A percentile compares a stretch with the other conserved stretches of the same genome.
Conservation (phyloP, 805 yeast species). For the Ogataea wickerhamii region DNA sequence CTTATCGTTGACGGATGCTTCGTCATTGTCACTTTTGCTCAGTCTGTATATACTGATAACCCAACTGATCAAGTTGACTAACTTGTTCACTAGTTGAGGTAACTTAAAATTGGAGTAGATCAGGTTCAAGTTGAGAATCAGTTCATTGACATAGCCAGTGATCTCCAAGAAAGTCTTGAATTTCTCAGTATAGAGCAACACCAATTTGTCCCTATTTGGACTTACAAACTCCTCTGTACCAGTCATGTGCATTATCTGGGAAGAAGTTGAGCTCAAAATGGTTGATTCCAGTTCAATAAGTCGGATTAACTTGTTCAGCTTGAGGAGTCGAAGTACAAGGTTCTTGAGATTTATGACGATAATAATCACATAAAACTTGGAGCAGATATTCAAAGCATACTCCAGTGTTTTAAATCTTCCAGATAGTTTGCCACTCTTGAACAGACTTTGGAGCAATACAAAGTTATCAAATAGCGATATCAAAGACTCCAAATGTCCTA, state of each 20-base stretch:
- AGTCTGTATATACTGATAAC: conserved; percentile 26
- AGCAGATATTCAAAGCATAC: conserved; percentile 19
- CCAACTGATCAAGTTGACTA: conserved; percentile 30
- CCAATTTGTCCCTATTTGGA: conserved; percentile 16
- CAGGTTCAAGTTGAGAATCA: conserved; percentile 27
- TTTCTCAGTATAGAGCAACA: conserved; percentile 24
- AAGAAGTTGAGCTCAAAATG: conserved; percentile 10
- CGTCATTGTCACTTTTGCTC: conserved; percentile 27
- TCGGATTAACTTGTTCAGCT: conserved; percentile 21
- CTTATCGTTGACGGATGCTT: conserved; percentile 9
- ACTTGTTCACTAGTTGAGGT: conserved; percentile 19
- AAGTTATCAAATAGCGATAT: conserved; percentile 29
- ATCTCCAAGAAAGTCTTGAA: conserved; percentile 26
- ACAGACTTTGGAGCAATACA: conserved; percentile 26
- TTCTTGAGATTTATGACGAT: conserved; percentile 28
- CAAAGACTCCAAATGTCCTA: conserved; percentile 22
- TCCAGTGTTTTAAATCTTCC: conserved; percentile 14
- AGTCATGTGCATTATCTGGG: conserved; percentile 2
- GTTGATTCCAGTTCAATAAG: conserved; percentile 23
- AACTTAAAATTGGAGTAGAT: conserved; percentile 20
- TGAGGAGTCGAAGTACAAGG: conserved; percentile 18
- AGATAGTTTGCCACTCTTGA: conserved; percentile 12
- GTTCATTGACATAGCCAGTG: conserved; percentile 30
- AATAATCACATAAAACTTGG: conserved; percentile 29
- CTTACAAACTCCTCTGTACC: conserved; percentile 2